Base-by-base conservation (phyloP, 108 stramenopile genomes). In the Discostella stelligeroides region DNA sequence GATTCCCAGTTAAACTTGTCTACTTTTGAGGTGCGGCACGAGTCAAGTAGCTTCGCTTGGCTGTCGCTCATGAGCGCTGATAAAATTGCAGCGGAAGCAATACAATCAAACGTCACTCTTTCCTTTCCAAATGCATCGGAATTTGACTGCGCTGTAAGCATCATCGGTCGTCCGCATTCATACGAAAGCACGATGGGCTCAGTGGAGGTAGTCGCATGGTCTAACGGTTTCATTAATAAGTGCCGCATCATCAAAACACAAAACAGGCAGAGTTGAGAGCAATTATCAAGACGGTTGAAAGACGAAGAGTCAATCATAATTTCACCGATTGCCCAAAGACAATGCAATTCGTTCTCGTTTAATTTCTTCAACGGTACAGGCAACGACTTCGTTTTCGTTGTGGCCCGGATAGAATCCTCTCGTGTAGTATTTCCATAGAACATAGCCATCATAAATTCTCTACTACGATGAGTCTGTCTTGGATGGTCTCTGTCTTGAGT, bases 1-100 rank as follows among this genome's bases (percentile, higher is more conserved):
- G 63, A 67, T 47, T 75, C 63, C 93, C 93, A 94, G 43, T 80
- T 83, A 20, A 90, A 70, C 72, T 91, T 91, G 40, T 73, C 76
- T 8, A 23, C 49, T 2, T 75, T 63, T 9, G 79, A 60, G 24
- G 49, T 46, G 8, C 90, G 88, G 41, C 82, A 67, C 30, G 72
- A 59, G 7, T 85, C 80, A 1, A 94, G 34, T n/a, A 94, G 70
- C 15, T 50, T 51, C 27, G 47, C 56, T 76, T 94, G 93, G 17
- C 81, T 82, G 51, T 79, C 61, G 60, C 89, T 91, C 43, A 87
- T 63, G 4, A 94, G 77, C 8, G 93, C 93, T 29, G 88, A 56
- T 34, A 91, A 53, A 48, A 85, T 82, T 49, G 84, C 93, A 27
- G 87, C 76, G 7, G 89, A 88, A 38, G 93, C 84, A 8, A 75